Conservation (phyloP, 352 stramenopile species). For the Globisporangium middletonii region DNA sequence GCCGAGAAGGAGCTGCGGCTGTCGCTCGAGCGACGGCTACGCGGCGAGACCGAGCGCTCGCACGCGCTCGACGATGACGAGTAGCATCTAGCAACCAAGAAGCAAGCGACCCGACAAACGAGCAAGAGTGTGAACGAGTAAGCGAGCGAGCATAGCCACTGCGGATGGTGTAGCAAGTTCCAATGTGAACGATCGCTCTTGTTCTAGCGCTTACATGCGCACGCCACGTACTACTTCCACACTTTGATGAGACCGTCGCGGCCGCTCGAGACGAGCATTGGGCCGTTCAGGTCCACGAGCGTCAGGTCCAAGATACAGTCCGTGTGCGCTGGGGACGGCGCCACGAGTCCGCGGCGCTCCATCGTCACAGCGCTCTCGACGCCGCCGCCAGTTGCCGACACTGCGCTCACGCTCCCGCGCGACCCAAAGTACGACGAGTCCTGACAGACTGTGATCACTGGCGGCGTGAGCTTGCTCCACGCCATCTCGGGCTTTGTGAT, state of each 20-base stretch:
- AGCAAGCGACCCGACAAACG: too few relatives aligned
- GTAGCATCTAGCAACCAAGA: too few relatives aligned
- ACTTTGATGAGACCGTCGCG: conserved; percentile 96
- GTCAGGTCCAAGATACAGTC: conserved; percentile 96
- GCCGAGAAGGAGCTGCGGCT: too few relatives aligned
- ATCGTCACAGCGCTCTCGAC: conserved; percentile 76
- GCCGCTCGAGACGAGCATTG: conserved; percentile 90
- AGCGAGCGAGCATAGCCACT: too few relatives aligned
- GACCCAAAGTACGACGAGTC: conserved; percentile 69
- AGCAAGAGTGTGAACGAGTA: too few relatives aligned
- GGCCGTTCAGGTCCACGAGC: conserved; percentile 88
- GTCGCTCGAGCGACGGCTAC: too few relatives aligned
- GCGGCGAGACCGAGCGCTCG: too few relatives aligned
- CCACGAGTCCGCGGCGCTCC: conserved; percentile 82
- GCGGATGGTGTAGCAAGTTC: too few relatives aligned
- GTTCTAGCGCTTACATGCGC: background rate
- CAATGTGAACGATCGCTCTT: background rate
- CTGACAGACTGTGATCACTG: conserved; percentile 81
- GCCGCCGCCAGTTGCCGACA: conserved; percentile 40
- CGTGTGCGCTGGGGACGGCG: conserved; percentile 84
- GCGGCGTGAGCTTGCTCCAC: conserved; percentile 83
- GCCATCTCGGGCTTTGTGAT: conserved; percentile 81
- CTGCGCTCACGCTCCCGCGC: conserved; percentile 35
- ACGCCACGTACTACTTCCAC: conserved; percentile 72
- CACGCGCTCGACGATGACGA: too few relatives aligned